Conservation (phyloP, 257 asterid species). For the Primulina huaijiensis region DNA sequence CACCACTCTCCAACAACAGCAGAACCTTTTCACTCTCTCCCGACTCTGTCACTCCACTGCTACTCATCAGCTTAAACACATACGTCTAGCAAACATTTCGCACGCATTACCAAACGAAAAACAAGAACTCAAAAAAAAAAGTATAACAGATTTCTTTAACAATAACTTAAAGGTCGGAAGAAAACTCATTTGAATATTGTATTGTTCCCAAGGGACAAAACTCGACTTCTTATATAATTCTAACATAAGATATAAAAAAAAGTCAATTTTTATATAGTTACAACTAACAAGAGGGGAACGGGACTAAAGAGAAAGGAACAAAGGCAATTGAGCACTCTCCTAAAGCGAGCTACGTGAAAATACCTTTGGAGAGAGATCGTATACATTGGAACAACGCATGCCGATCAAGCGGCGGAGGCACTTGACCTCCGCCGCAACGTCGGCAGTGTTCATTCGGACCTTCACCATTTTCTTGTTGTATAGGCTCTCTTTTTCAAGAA, state of each 20-base stretch:
- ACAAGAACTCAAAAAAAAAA: background rate
- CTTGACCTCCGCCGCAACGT: conserved; percentile 98
- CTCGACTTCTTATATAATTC: background rate
- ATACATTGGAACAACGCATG: conserved; percentile 97
- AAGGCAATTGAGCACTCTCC: background rate
- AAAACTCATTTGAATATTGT: background rate
- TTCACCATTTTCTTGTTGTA: conserved; percentile 64
- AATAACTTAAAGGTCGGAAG: background rate
- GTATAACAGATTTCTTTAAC: too few relatives aligned
- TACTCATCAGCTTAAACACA: conserved; percentile 93
- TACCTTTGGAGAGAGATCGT: conserved; percentile 93
- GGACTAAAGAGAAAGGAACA: too few relatives aligned
- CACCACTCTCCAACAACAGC: conserved; percentile 96
- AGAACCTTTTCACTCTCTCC: conserved; percentile 97
- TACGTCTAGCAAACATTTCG: conserved; percentile 59
- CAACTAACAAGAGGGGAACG: background rate
- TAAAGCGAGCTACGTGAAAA: background rate
- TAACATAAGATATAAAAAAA: conserved; percentile 3
- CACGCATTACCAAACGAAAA: background rate
- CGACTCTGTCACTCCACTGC: conserved; percentile 92
- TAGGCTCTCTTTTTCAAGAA: background rate
- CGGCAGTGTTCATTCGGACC: conserved; percentile 99
- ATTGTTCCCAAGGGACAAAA: background rate
- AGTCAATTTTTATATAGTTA: background rate
- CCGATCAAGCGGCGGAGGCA: conserved; percentile 91